Evolutionary conservation across 441 rosid genomes (phyloP), one percentile per base, ranked within the genome.

Genomic region (Gossypium schwendimanii): DNA sequence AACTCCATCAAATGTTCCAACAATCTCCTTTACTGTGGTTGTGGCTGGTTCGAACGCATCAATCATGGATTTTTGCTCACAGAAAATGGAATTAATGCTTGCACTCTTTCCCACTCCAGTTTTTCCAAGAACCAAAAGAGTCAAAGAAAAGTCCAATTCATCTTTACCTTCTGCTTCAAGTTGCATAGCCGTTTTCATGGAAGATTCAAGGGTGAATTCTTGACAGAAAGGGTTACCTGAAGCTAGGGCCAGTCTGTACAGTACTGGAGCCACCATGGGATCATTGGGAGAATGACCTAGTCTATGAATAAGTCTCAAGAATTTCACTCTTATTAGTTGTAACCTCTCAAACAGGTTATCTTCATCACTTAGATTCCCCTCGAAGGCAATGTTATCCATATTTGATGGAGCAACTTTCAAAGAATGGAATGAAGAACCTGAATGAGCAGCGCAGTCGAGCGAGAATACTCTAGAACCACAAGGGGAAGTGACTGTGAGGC

Each of bases 51-150:
- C 84, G 76, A 90, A 94, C 41, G 98, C 90, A 77, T 86, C 76
- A 45, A 81, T 80, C 21, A 47, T 7, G 9, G 85, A 79, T 74
- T 85, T 90, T 21, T 83, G 77, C 81, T 90, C 85, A 0, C 88
- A 76, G 50, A 92, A 87, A 70, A 94, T 84, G 4, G 98, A 94
- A 80, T 92, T 94, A 74, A 92, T 64, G 18, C 94, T 92, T 17
- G 98, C 93, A 81, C 98, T 94, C 81, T 94, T 91, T 14, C 97
- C 97, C 17, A 89, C 98, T 11, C 98, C 95, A 12, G 91, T 84
- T 86, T 89, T 94, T 74, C 97, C 97, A 0, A 94, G 80, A 76
- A 89, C 92, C 83, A 92, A 73, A 76, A 94, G 80, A 73, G 81
- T 90, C 80, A 90, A 72, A 73, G 83, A 83, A 74, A 90, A 87